phyloP scores from a whole-genome alignment of 2,329 filamentous ascomycete species.

The Ascocoryne sarcoides region DNA sequence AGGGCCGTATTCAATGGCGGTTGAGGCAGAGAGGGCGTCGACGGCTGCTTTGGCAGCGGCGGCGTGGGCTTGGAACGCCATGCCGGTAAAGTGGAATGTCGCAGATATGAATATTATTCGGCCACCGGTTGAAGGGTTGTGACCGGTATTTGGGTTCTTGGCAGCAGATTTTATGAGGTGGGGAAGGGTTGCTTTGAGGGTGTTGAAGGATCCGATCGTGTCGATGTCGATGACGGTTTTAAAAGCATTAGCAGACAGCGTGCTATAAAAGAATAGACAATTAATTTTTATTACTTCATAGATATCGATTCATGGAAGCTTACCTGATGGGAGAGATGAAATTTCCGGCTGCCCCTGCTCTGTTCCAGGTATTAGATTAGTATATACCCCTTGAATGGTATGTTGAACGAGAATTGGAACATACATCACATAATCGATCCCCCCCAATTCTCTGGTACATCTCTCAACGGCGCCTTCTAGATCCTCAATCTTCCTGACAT shows the following conservation, averaged over 20 bases:
- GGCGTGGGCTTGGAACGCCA: slow-evolving; percentile 83
- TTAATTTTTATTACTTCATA: no score
- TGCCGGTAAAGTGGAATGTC: slow-evolving; percentile 82
- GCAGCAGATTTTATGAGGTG: slow-evolving; percentile 68
- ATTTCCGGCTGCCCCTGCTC: slow-evolving; percentile 90
- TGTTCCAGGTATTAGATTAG: slow-evolving; percentile 28
- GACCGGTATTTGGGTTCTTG: slow-evolving; percentile 48
- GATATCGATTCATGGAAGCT: no score
- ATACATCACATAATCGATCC: slow-evolving; percentile 88
- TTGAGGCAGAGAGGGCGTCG: slow-evolving; percentile 70
- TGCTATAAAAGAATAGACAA: no score
- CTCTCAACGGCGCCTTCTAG: slow-evolving; percentile 67
- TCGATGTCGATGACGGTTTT: slow-evolving; percentile 96
- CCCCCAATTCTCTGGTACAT: slow-evolving; percentile 74
- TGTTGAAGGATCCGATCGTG: slow-evolving; percentile 88
- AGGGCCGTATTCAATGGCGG: slow-evolving; percentile 85
- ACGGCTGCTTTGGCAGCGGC: slow-evolving; percentile 84
- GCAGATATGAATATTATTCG: slow-evolving; percentile 86
- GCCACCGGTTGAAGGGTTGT: slow-evolving; percentile 54
- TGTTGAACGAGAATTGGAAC: slow-evolving; percentile 18
- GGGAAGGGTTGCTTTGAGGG: slow-evolving; percentile 81
- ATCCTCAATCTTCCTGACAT: slow-evolving; percentile 66
- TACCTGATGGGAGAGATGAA: slow-evolving; percentile 84
- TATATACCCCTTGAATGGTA: not conserved
- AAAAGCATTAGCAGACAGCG: slow-evolving; percentile 82